phyloP scores from a whole-genome alignment of 495 filamentous ascomycete species.

The Filosporella fistucella region DNA sequence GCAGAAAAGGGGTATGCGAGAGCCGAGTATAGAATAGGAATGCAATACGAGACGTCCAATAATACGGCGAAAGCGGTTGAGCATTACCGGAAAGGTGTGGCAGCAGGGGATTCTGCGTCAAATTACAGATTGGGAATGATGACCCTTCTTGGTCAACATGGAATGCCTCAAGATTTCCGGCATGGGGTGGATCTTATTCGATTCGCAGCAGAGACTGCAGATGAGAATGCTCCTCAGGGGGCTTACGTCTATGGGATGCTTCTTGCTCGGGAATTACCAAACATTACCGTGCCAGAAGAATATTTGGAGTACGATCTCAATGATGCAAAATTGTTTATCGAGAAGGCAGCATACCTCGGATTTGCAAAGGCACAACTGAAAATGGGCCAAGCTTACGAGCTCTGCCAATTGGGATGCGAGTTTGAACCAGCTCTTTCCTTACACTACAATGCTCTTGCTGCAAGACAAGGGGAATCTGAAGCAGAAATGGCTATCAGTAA shows the following conservation, averaged over 20 bases:
- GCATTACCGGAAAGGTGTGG: conserved; percentile 79
- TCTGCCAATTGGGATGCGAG: conserved; percentile 89
- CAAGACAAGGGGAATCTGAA: conserved; percentile 81
- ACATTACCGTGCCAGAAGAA: conserved; percentile 70
- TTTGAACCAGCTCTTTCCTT: conserved; percentile 89
- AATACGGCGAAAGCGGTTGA: conserved; percentile 84
- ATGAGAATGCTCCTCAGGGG: conserved; percentile 96
- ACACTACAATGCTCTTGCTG: conserved; percentile 93
- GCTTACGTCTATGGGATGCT: conserved; percentile 98
- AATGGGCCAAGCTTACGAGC: conserved; percentile 94
- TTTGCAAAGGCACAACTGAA: conserved; percentile 97
- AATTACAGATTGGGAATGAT: conserved; percentile 97
- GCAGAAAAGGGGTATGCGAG: conserved; percentile 87
- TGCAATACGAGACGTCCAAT: conserved; percentile 94
- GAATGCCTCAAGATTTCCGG: conserved; percentile 74
- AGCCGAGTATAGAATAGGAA: conserved; percentile 94
- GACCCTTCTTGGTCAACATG: conserved; percentile 89
- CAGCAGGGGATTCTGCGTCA: conserved; percentile 81
- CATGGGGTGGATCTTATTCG: conserved; percentile 77
- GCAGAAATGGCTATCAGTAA: conserved; percentile 97
- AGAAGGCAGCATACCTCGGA: conserved; percentile 93
- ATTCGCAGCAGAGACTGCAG: conserved; percentile 77
- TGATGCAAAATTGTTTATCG: conserved; percentile 79
- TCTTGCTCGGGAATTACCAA: conserved; percentile 80
- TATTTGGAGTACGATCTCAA: conserved; percentile 70